Evolutionary conservation across 768 basidiomycete species (phyloP), one percentile per base, ranked within the genome.

Genomic region (Hericium rajendrae): DNA sequence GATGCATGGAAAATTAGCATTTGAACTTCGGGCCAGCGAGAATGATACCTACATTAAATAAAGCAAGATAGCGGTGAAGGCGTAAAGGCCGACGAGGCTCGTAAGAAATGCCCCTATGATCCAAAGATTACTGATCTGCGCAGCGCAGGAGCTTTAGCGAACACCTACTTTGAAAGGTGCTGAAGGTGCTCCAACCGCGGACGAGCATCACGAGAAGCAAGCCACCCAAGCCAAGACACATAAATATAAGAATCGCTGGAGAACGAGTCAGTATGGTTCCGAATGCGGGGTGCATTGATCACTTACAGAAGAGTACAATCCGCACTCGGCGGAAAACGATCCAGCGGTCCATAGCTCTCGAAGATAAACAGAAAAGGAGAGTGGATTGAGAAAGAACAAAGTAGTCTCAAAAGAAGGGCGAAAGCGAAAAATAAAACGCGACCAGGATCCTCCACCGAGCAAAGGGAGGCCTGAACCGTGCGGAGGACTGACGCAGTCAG

Each of bases 271-370:
- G 37, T 38, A 2, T 2, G 49, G 38, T 20, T 38, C 26, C 12
- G 26, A 39, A 38, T 28, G 39, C 18, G 11, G 48, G 11, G 12
- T 37, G 54, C 16, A 46, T 22, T 38, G 20, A 22, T 4, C 9
- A 58, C 61, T 15, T 26, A 62, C 61, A 20, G 41, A 62, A 51
- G 15, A 61, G 43, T 20, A 48, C 11, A 24, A 39, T 53, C 52
- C 61, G 61, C 50, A 60, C 56, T 37, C 52, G 57, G 54, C 59
- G 60, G 38, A 62, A 62, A 53, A 62, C 8, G 18, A 16, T 48
- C 61, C 61, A 62, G 40, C 41, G 46, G 49, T 38, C 24, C 61
- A 62, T 62, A 41, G 38, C 20, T 16, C 18, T 49, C 39, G 40
- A 6, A 11, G 18, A 40, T 3, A 15, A 15, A 41, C 20, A 40